phyloP scores from a whole-genome alignment of 2,329 filamentous ascomycete genomes.

The Fusarium anthophilum region DNA sequence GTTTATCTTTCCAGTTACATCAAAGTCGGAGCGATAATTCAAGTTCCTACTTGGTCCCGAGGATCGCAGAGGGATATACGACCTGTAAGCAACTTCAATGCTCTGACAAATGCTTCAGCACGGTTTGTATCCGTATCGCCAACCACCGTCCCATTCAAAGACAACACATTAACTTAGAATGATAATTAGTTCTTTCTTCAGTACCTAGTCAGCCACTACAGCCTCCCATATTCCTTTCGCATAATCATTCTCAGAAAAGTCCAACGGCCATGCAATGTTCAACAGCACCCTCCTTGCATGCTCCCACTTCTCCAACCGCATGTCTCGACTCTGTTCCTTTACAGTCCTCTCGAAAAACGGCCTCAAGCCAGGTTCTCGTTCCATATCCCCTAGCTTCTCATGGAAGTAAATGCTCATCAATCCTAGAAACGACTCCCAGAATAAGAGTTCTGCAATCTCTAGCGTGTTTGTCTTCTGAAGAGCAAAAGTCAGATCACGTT shows the following conservation, averaged over 20 bases:
- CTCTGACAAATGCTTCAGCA: neutral
- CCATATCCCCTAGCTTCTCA: neutral
- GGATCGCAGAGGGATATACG: neutral
- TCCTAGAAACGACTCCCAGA: conserved; percentile 3
- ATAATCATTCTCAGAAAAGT: neutral
- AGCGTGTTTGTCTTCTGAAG: neutral
- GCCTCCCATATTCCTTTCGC: neutral
- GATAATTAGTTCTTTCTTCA: neutral
- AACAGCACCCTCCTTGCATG: neutral
- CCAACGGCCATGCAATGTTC: neutral
- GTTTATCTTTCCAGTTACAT: neutral
- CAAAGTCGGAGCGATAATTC: rapidly evolving
- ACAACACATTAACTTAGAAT: neutral
- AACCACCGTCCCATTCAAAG: too few species aligned
- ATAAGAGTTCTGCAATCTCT: neutral
- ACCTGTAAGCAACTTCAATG: rapidly evolving
- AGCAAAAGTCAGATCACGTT: neutral
- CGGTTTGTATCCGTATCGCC: neutral
- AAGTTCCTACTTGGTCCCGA: neutral
- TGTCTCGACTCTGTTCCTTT: neutral
- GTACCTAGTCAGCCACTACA: neutral
- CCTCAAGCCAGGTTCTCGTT: neutral
- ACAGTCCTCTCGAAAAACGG: neutral
- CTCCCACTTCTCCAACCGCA: neutral
- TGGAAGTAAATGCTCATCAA: neutral